Conservation (phyloP, 2,329 filamentous ascomycete species). For the Cercospora sesami region DNA sequence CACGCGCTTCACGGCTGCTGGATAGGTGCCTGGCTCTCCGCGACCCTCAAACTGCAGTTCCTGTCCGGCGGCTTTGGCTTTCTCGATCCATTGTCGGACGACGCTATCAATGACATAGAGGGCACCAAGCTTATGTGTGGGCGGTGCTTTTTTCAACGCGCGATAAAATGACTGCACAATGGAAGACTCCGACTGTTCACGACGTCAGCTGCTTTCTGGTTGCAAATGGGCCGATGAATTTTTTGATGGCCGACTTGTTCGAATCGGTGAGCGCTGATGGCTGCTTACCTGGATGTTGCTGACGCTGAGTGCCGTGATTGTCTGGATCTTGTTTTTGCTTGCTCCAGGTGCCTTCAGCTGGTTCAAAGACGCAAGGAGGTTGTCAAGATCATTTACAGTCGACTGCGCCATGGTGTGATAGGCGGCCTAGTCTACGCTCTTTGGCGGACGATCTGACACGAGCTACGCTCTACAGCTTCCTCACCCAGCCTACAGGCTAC, state of each 20-base stretch:
- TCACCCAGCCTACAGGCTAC: conserved; percentile 31
- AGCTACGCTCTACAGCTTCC: conserved; percentile 27
- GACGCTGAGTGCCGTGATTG: conserved; percentile 83
- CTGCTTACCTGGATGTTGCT: conserved; percentile 79
- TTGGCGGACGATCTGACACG: conserved; percentile 14
- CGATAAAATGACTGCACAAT: conserved; percentile 96
- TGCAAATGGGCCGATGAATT: not conserved
- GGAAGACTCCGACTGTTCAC: conserved; percentile 80
- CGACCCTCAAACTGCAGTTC: conserved; percentile 63
- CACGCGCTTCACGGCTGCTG: conserved; percentile 92
- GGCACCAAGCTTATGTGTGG: conserved; percentile 96
- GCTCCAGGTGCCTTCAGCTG: conserved; percentile 89
- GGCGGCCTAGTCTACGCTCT: conserved; percentile 23
- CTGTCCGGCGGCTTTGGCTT: conserved; percentile 83
- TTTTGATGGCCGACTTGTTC: not conserved
- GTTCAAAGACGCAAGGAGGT: conserved; percentile 87
- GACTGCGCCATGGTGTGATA: conserved; percentile 50
- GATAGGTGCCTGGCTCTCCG: conserved; percentile 88
- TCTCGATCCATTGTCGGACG: conserved; percentile 97
- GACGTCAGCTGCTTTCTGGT: not conserved
- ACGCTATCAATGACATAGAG: conserved; percentile 99
- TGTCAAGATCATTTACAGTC: conserved; percentile 86
- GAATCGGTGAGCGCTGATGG: not conserved
- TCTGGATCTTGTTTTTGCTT: conserved; percentile 85
- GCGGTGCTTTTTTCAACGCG: conserved; percentile 91